Percentiles rank a stretch among this genome's conserved stretches.
These are phyloP conservation scores for Spongospora subterranea DNA, from an alignment of 208 protist genomes.

Conservation along the genomic window DNA sequence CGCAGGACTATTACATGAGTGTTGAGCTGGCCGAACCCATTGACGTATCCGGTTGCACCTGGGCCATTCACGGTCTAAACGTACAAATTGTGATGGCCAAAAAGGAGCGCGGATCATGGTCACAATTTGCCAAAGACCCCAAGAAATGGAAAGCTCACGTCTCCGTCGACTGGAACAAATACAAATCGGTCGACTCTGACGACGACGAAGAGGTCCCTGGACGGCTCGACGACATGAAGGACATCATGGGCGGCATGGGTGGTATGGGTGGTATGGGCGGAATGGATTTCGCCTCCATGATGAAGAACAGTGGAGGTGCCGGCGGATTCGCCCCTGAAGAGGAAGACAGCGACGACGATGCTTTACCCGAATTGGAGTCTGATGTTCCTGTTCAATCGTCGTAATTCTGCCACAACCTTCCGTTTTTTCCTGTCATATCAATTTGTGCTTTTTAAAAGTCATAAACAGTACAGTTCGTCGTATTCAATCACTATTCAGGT, in stretches of 20 bases:
- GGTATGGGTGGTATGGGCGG: background rate
- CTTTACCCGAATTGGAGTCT: slow-evolving; percentile 9
- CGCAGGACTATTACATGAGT: background rate
- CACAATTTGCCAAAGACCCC: slow-evolving; percentile 50
- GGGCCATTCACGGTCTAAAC: background rate
- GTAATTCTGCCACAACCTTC: too few species aligned
- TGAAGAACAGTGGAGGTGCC: background rate
- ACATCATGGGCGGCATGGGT: slow-evolving; percentile 36
- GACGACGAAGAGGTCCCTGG: slow-evolving; percentile 37
- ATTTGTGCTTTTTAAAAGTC: too few species aligned
- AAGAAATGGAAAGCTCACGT: slow-evolving; percentile 50
- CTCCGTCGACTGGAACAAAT: slow-evolving; percentile 51
- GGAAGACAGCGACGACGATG: slow-evolving; percentile 42
- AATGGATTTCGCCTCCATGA: slow-evolving; percentile 52
- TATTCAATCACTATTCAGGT: too few species aligned
- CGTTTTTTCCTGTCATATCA: too few species aligned
- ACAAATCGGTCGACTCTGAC: background rate
- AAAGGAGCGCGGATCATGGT: background rate
- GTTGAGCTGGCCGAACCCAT: slow-evolving; percentile 28
- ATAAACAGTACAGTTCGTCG: too few species aligned
- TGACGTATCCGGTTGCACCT: background rate
- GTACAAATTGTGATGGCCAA: slow-evolving; percentile 50
- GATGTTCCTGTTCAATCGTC: too few species aligned
- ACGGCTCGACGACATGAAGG: slow-evolving; percentile 31
- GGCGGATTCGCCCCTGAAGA: background rate